These are phyloP conservation scores for Monosporascus ibericus DNA, from an alignment of 2,329 filamentous ascomycete genomes.

Conservation along the genomic window DNA sequence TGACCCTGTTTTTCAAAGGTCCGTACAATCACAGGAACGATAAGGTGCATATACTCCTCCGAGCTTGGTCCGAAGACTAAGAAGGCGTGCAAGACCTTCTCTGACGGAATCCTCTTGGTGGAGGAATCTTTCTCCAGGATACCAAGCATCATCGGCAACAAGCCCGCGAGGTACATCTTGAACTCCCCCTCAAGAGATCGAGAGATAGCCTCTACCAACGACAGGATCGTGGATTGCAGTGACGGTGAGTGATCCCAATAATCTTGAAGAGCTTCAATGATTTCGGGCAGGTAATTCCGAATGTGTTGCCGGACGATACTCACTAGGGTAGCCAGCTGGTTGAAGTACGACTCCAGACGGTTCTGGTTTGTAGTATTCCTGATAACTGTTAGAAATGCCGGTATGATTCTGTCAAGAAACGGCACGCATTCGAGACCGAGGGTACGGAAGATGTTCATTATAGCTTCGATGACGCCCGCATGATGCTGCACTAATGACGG, in stretches of 20 bases:
- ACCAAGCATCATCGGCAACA: conserved; percentile 90
- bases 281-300: conserved; percentile 78
- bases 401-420: conserved; percentile 89
- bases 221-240: conserved; percentile 85
- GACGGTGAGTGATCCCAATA: conserved; percentile 81
- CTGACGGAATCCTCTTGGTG: conserved; percentile 70
- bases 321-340: conserved; percentile 87
- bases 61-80: conserved; percentile 91
- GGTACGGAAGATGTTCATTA: conserved; percentile 98
- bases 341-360: conserved; percentile 92
- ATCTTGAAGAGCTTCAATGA: conserved; percentile 79
- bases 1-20: conserved; percentile 88
- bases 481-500: conserved; percentile 86
- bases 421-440: conserved; percentile 93
- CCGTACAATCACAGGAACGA: conserved; percentile 89
- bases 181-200: conserved; percentile 95
- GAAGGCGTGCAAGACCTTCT: conserved; percentile 90
- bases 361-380: conserved; percentile 64
- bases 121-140: conserved; percentile 83
- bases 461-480: conserved; percentile 89
- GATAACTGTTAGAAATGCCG: conserved; percentile 87
- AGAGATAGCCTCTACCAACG: conserved; percentile 88
- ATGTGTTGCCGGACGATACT: conserved; percentile 96
- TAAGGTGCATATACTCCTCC: conserved; percentile 98
- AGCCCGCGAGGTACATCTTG: conserved; percentile 84